Base-by-base conservation (phyloP, 2,329 filamentous ascomycete genomes). In the Colletotrichum simmondsii region DNA sequence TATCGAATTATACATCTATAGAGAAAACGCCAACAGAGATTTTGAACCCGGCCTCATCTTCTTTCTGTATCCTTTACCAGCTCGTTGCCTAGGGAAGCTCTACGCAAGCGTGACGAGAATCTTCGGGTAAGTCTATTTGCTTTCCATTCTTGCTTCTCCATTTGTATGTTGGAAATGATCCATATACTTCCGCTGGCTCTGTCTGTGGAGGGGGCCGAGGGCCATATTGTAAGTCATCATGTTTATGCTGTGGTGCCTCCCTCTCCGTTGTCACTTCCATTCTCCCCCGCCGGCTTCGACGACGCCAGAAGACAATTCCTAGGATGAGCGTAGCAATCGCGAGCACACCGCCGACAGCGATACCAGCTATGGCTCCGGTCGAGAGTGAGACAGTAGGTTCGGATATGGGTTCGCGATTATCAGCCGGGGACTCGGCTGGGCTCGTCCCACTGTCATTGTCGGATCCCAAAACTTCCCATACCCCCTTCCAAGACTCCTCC, bases 331-430 rank as follows among this genome's bases (percentile, higher is more conserved):
- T 53, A 37, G 71, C 76, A 22, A 79, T 42, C 3, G 65, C 78
- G 4, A 65, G 80, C 10, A 81, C 54, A 5, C 76, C 76, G 11
- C 81, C 82, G 5, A 80, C 77, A 4, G 80, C 81, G 52, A 82
- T 80, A 12, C 81, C 83, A n/a, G 78, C 82, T 52, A 79, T 77
- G 10, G 79, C 79, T 24, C 81, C 82, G 8, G 76, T 78, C 16
- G 78, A 77, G 19, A 81, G 73, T 16, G 62, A 68, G 26, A 12
- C 2, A 14, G 35, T 70, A 24, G 75, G 63, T 24, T 11, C 71
- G 26, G 75, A 62, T 24, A 49, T 73, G 8, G 68, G 67, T 4
- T 75, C 67, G 53, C 42, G 63, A 26, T 46, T 32, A 14, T 19
- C 46, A 11, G 24, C 11, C 3, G 26, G 32, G 28, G 52, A 28